Base-by-base conservation (phyloP, 352 stramenopile genomes). In the Globisporangium ultimum region DNA sequence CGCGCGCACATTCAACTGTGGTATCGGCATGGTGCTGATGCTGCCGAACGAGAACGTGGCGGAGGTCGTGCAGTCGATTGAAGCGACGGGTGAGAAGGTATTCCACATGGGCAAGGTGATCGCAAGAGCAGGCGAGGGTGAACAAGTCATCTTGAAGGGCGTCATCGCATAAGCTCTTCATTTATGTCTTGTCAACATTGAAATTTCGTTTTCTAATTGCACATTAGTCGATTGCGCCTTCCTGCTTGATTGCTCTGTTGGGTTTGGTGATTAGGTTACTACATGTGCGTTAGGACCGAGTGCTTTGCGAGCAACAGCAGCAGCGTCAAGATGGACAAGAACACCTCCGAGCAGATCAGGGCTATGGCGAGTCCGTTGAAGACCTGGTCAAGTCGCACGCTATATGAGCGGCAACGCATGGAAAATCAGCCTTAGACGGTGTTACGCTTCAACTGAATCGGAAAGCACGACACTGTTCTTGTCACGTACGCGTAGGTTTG, bases 11-110 rank as follows among this genome's bases (percentile, higher is more conserved):
- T 99, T 99, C 78, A 99, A 99, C 76, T 98, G 94, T 74, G 97
- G 97, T 59, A 95, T 99, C 70, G 97, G 97, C 60, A 99, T 99
- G 96, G 93, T 99, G 38, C 71, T 99, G 22, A 94, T 99, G 54
- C 74, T 99, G 24, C 81, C 93, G 17, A 71, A 87, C 42, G 86
- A 90, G 48, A 84, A 96, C 63, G 96, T 96, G 22, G 81, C 86
- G n/a, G 79, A 96, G 55, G 90, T 97, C 6, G 89, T 93, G 40
- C 40, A 80, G 42, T 61, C 92, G 51, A 76, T 99, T 20, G 70
- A 88, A 55, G 77, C 80, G 20, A 84, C 75, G 42, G 89, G 89
- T 50, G 95, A 98, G 71, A 81, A 82, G 57, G 86, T 98, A 41
- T 97, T 91, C 65, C 79, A 93, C 78, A 65, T 98, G 34, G 95